phyloP scores from a whole-genome alignment of 2,329 filamentous ascomycete genomes.

The Lasiodiplodia gonubiensis region DNA sequence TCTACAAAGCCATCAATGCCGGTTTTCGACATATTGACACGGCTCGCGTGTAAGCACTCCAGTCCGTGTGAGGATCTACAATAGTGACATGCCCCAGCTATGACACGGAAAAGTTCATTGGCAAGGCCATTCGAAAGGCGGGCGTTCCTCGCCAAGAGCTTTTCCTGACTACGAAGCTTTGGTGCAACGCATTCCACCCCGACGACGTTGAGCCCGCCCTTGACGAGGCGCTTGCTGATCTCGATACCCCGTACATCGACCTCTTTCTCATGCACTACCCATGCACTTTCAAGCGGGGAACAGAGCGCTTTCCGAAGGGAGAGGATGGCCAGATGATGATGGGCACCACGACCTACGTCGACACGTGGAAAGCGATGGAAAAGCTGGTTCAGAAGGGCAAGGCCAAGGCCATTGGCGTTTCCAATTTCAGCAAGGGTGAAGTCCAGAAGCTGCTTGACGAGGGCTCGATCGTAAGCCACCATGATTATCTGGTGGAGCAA shows the following conservation, averaged over 20 bases:
- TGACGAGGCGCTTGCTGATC: background rate
- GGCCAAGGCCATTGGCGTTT: background rate
- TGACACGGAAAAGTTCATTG: background rate
- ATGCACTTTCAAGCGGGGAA: background rate
- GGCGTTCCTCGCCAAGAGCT: slow-evolving; percentile 68
- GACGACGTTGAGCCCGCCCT: slow-evolving; percentile 29
- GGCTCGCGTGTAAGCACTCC: background rate
- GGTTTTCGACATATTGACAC: slow-evolving; percentile 42
- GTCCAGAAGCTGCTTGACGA: background rate
- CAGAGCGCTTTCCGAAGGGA: background rate
- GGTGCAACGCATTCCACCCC: slow-evolving; percentile 60
- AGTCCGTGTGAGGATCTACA: background rate
- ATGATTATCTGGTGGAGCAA: accelerated
- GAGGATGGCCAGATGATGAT: background rate
- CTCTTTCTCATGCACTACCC: background rate
- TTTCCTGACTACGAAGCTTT: slow-evolving; percentile 71
- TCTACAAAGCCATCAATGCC: slow-evolving; percentile 37
- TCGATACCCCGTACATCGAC: background rate
- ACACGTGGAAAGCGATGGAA: background rate
- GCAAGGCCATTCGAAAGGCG: slow-evolving; percentile 64
- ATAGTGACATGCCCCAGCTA: background rate
- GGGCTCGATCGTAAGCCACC: background rate
- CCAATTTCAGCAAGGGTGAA: background rate
- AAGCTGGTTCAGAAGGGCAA: background rate
- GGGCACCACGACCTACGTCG: background rate